Conservation (phyloP, 2,329 filamentous ascomycete species). For the Neopestalotiopsis sp. region DNA sequence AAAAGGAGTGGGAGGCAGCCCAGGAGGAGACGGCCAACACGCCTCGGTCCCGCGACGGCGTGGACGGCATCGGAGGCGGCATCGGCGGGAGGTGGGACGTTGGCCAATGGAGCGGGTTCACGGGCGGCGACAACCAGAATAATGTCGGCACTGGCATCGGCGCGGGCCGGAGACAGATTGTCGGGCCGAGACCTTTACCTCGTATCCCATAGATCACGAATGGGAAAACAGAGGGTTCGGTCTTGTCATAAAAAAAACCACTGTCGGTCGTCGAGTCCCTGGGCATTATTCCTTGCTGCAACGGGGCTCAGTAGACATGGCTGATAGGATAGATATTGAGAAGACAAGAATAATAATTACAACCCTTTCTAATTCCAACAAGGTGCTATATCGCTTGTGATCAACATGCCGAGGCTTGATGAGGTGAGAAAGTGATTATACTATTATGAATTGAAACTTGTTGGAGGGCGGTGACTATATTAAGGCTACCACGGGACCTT, state of each 20-base stretch:
- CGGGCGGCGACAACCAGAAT: conserved; percentile 78
- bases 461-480: no score
- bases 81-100: conserved; percentile 76
- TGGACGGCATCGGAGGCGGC: conserved; percentile 71
- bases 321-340: background rate
- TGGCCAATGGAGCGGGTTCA: conserved; percentile 76
- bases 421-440: no score
- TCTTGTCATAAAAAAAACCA: background rate
- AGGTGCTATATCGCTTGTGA: background rate
- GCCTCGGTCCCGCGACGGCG: conserved; percentile 54
- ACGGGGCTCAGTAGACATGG: background rate
- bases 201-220: conserved; percentile 34
- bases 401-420: no score
- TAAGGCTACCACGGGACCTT: no score
- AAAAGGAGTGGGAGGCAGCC: conserved; percentile 80
- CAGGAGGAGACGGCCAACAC: conserved; percentile 69
- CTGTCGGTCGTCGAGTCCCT: background rate
- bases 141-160: conserved; percentile 69
- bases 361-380: background rate
- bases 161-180: conserved; percentile 75
- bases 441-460: no score
- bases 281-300: background rate
- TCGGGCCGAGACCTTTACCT: conserved; percentile 75
- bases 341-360: background rate
- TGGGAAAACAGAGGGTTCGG: background rate